Evolutionary conservation across 2,329 filamentous ascomycete genomes (phyloP).

Genomic region (Aspergillus floridensis): DNA sequence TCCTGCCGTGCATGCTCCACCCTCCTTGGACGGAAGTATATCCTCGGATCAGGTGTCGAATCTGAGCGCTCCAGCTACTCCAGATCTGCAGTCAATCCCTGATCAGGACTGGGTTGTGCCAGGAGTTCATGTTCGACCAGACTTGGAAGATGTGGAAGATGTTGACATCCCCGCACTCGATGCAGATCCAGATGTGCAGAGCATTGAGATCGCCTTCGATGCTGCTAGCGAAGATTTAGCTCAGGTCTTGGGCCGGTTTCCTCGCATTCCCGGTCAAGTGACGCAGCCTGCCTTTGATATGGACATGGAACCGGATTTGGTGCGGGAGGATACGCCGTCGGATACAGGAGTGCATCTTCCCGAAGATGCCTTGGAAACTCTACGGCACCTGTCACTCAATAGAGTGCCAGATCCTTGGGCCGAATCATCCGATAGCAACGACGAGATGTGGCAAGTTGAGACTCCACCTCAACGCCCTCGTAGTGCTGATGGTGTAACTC

Average conservation of each 20-base stretch:
- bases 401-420: slow-evolving; percentile 41
- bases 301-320: slow-evolving; percentile 18
- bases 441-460: slow-evolving; percentile 64
- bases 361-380: slow-evolving; percentile 73
- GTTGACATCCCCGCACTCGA: slow-evolving; percentile 25
- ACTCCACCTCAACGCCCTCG: slow-evolving; percentile 48
- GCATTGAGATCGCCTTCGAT: slow-evolving; percentile 40
- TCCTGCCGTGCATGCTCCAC: slow-evolving; percentile 74
- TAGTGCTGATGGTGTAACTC: slow-evolving; percentile 45
- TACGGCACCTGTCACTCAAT: slow-evolving; percentile 68
- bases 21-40: slow-evolving; percentile 85
- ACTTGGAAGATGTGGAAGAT: slow-evolving; percentile 30
- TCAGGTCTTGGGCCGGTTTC: slow-evolving; percentile 41
- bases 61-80: slow-evolving; percentile 81
- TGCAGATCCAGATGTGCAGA: slow-evolving; percentile 27
- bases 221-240: slow-evolving; percentile 59
- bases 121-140: slow-evolving; percentile 34
- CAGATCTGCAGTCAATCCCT: slow-evolving; percentile 61
- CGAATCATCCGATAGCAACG: slow-evolving; percentile 48
- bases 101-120: slow-evolving; percentile 60
- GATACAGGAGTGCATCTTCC: slow-evolving; percentile 67
- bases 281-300: slow-evolving; percentile 19
- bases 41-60: slow-evolving; percentile 82
- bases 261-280: slow-evolving; percentile 33
- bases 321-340: slow-evolving; percentile 32